Base-by-base conservation (phyloP, 805 yeast species). In the Yarrowia sp. region DNA sequence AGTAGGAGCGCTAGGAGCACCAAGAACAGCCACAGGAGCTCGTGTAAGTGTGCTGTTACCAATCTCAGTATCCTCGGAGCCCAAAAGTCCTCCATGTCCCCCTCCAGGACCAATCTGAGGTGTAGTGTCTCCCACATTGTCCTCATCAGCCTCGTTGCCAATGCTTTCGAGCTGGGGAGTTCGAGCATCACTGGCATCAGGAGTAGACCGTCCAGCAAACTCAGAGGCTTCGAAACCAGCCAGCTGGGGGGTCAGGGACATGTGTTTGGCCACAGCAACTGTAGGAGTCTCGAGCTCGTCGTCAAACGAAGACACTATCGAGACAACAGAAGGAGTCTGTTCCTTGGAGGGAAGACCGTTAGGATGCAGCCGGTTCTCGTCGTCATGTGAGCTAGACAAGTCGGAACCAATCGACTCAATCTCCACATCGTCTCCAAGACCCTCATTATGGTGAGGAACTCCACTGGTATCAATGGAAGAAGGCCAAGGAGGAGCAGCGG, bases 401-500 rank as follows among this genome's bases (percentile, higher is more conserved):
- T 58, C 64, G 0, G 64, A 42, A 9, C 50, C 64, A 17, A 55
- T n/a, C 13, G 64, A 42, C 64, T 58, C 64, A 24, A 58, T 58
- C 64, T 58, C 64, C n/a, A 58, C 64, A 10, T 58, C 64, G 14
- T 56, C 64, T 6, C 50, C 64, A 14, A 56, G 17, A 17, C 17
- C 40, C 10, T 30, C 17, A 10, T 55, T 20, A 19, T 40, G 61
- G 10, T 24, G 34, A 8, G 19, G 47, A 36, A 36, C 13, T 12
- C 38, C 38, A 10, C 44, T 55, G 3, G 50, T 43, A 6, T 40
- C 47, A n/a, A 42, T 30, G 30, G 36, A 39, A 24, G 63, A 55
- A 10, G 64, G 64, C 64, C 64, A 58, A 1, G 64, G 64, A 14
- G 64, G 64, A 14, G 64, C 64, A 3, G 64, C 64, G 2, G 64